phyloP scores from a whole-genome alignment of 2,329 filamentous ascomycete species.

The Ilyonectria robusta region DNA sequence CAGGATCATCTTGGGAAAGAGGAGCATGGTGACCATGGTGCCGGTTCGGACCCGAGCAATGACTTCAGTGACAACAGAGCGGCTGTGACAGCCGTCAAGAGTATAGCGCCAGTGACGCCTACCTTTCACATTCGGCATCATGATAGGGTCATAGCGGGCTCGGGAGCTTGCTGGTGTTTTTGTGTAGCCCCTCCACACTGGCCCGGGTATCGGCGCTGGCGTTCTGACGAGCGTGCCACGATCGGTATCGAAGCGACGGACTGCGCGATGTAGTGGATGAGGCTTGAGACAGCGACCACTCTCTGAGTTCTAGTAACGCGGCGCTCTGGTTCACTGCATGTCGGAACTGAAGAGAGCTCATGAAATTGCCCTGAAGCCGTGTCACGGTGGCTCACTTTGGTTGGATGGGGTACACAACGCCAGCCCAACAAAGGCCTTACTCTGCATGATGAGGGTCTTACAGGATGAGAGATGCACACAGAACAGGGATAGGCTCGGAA shows the following conservation, averaged over 20 bases:
- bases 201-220: conserved; percentile 36
- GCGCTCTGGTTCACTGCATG: conserved; percentile 37
- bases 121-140: neutral
- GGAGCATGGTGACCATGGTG: conserved; percentile 8
- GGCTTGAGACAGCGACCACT: conserved; percentile 36
- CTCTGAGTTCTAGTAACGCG: conserved; percentile 36
- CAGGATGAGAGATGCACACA: neutral
- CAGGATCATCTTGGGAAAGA: conserved; percentile 1
- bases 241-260: conserved; percentile 37
- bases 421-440: conserved; percentile 21
- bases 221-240: conserved; percentile 34
- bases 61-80: conserved; percentile 1
- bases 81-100: conserved; percentile 6
- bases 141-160: conserved; percentile 9
- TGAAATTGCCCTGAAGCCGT: conserved; percentile 28
- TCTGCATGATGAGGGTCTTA: conserved; percentile 7
- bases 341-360: conserved; percentile 22
- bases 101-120: conserved; percentile 8
- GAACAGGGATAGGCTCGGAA: conserved; percentile 3
- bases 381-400: conserved; percentile 10
- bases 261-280: conserved; percentile 43
- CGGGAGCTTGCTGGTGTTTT: conserved; percentile 31
- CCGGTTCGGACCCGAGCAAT: neutral
- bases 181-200: conserved; percentile 33
- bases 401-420: conserved; percentile 22